Conservation (phyloP, 805 yeast genomes). For the Zygotorulaspora danielsina region DNA sequence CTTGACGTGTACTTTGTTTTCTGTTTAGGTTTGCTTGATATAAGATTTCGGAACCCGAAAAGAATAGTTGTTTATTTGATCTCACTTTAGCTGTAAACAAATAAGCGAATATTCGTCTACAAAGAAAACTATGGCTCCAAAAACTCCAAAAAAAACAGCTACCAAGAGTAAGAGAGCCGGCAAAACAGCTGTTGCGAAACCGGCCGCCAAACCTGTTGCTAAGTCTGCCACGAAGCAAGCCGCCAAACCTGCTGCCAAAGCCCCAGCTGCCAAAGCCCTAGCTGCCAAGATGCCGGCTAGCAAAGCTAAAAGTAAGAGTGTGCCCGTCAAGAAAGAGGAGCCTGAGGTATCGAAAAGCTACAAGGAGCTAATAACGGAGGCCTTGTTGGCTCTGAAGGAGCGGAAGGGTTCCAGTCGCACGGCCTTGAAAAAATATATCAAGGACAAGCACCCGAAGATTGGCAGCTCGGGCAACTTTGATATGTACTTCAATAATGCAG, state of each 20-base stretch:
- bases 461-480: constrained; percentile 64
- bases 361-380: constrained; percentile 44
- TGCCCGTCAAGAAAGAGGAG: constrained; percentile 5
- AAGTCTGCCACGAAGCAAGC: too few relatives aligned
- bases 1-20: not conserved
- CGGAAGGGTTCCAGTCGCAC: constrained; percentile 83
- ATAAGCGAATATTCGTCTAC: not conserved
- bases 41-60: not conserved
- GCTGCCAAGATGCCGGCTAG: constrained; percentile 5
- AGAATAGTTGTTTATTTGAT: not conserved
- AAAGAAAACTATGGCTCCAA: not conserved
- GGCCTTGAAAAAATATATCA: constrained; percentile 79
- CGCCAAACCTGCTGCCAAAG: constrained; percentile 8
- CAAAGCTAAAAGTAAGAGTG: constrained; percentile 6
- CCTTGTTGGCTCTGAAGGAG: constrained; percentile 66
- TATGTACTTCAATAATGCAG: constrained; percentile 67
- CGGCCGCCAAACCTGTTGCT: constrained; percentile 9
- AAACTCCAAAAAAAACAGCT: constrained; percentile 4
- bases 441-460: constrained; percentile 47
- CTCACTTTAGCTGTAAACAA: not conserved
- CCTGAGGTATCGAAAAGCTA: constrained; percentile 19
- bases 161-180: not conserved
- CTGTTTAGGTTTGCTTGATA: not conserved
- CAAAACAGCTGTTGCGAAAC: too few relatives aligned
- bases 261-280: constrained; percentile 7